Evolutionary conservation across 768 basidiomycete species (phyloP), one percentile per base, ranked within the genome.

Genomic region (Lenzites betulinus): DNA sequence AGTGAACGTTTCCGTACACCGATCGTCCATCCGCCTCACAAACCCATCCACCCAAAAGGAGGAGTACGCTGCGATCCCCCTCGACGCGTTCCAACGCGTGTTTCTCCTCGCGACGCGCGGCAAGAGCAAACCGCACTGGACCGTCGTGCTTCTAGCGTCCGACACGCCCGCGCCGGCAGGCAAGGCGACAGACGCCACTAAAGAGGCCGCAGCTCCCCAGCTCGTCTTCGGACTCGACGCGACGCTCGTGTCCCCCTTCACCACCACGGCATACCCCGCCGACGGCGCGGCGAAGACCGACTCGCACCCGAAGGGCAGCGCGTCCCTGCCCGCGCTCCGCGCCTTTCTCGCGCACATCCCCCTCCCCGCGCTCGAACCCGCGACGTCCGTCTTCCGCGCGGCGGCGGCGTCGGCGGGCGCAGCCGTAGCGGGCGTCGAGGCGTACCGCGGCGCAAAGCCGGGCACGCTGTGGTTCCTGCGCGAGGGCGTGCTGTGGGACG

Each of bases 51-150:
- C 85, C 0, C 77, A 79, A 49, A 75, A 73, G 15, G 59, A 81
- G 8, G 86, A 88, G 65, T 51, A 58, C 42, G 75, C 80, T 0
- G 76, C 76, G 15, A 73, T 87, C 46, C 79, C 84, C 2, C 77
- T 86, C 28, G 72, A 80, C 18, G 58, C 60, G 7, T 71, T 91
- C 53, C 74, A 75, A 1, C 85, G 89, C 35, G 83, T 84, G 0
- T 93, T 92, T 71, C 69, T 93, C 51, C 70, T 92, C 1, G 88
- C 90, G 11, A 91, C 90, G 0, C 81, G 90, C 25, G 88, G 88
- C 28, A 91, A 90, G 71, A 70, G 77, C 28, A 89, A 85, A 66
- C 77, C 83, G 0, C 87, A 92, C 66, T 90, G 88, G 88, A 88
- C 88, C 0, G 78, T 89, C 30, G 78, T 89, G 15, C 68, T 92